phyloP scores from a whole-genome alignment of 257 asterid genomes.

The Sherardia arvensis region DNA sequence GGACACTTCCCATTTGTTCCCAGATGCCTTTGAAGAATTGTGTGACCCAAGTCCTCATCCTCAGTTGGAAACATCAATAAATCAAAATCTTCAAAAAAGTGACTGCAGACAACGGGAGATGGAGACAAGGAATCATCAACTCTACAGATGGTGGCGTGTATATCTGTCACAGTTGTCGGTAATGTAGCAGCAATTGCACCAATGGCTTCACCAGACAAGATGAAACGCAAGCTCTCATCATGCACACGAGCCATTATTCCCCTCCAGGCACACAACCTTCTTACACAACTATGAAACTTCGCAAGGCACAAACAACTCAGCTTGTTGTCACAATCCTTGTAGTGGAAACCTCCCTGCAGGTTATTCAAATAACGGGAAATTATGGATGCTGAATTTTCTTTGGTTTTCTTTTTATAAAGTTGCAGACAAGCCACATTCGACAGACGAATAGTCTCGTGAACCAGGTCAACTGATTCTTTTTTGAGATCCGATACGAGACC shows the following conservation, averaged over 20 bases:
- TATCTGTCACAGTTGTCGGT: constrained; percentile 49
- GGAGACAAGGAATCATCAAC: constrained; percentile 61
- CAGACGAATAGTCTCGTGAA: too few relatives aligned
- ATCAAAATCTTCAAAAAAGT: constrained; percentile 52
- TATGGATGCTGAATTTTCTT: too few relatives aligned
- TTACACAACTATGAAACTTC: constrained; percentile 73
- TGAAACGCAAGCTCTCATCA: constrained; percentile 85
- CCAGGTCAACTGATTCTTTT: constrained; percentile 47
- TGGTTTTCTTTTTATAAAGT: too few relatives aligned
- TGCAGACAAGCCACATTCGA: too few relatives aligned
- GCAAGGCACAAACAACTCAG: too few relatives aligned
- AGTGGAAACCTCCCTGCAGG: too few relatives aligned
- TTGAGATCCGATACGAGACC: constrained; percentile 66
- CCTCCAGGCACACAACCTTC: constrained; percentile 85
- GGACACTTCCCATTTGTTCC: constrained; percentile 71
- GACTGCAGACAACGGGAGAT: constrained; percentile 63
- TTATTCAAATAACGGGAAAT: too few relatives aligned
- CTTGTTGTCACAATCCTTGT: too few relatives aligned
- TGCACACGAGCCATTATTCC: constrained; percentile 97
- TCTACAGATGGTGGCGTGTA: constrained; percentile 38
- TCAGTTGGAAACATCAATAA: constrained; percentile 35
- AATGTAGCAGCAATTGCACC: constrained; percentile 49
- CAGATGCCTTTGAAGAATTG: constrained; percentile 48
- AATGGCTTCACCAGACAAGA: constrained; percentile 73
- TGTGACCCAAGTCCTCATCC: constrained; percentile 34